Evolutionary conservation across 1,284 basidiomycete species (phyloP).

Genomic region (Vanrija sp.): DNA sequence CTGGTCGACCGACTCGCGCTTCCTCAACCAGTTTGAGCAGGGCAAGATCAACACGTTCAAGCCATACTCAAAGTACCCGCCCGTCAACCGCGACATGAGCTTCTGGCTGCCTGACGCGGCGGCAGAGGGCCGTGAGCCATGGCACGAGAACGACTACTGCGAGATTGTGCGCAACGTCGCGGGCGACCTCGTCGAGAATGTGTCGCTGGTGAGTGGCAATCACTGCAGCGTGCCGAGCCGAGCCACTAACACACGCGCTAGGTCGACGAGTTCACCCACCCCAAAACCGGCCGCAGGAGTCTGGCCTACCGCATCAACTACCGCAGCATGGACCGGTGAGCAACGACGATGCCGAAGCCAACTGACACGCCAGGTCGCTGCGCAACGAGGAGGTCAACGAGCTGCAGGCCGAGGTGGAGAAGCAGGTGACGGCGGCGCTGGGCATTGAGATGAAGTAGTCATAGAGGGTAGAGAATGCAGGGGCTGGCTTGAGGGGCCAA

Average conservation of each 20-base stretch:
- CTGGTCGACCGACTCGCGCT: constrained; percentile 88
- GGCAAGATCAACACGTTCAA: constrained; percentile 76
- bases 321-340: constrained; percentile 89
- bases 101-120: constrained; percentile 69
- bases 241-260: constrained; percentile 49
- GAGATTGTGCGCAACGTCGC: constrained; percentile 89
- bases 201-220: constrained; percentile 55
- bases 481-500: neutral
- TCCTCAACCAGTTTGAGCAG: constrained; percentile 76
- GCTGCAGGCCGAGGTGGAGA: constrained; percentile 58
- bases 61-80: constrained; percentile 84
- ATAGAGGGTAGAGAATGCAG: neutral
- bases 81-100: constrained; percentile 83
- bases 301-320: constrained; percentile 91
- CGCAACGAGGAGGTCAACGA: constrained; percentile 85
- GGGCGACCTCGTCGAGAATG: constrained; percentile 87
- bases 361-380: constrained; percentile 59
- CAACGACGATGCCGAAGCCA: neutral
- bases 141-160: constrained; percentile 97
- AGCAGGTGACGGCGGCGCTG: constrained; percentile 50
- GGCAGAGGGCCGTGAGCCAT: constrained; percentile 26
- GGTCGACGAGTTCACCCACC: constrained; percentile 88
- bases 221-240: no score
- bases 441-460: constrained; percentile 46
- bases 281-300: constrained; percentile 75